Evolutionary conservation across 805 yeast species (phyloP).

Genomic region (Ogataea degrootiae): DNA sequence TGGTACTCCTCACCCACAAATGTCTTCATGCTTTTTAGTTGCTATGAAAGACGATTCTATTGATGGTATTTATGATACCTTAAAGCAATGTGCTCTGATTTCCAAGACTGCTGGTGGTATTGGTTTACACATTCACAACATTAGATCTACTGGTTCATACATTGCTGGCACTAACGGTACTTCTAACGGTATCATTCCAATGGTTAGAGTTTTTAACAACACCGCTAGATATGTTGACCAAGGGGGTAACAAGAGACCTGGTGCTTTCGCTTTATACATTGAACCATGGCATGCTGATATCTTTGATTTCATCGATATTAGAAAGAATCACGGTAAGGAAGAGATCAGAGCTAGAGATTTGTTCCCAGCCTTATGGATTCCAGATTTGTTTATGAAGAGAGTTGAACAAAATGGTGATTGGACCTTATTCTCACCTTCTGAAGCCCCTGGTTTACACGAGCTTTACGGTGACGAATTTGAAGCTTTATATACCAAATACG

Average conservation of each 20-base stretch:
- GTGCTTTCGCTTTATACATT: conserved; percentile 56
- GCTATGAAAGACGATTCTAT: conserved; percentile 63
- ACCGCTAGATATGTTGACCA: conserved; percentile 63
- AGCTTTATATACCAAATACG: conserved; percentile 47
- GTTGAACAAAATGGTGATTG: conserved; percentile 52
- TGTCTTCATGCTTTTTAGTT: conserved; percentile 60
- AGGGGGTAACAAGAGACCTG: conserved; percentile 64
- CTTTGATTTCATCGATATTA: conserved; percentile 52
- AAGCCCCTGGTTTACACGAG: conserved; percentile 53
- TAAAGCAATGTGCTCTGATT: conserved; percentile 57
- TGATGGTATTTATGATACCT: conserved; percentile 58
- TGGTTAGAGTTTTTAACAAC: conserved; percentile 59
- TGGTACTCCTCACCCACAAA: conserved; percentile 55
- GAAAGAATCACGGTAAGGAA: conserved; percentile 62
- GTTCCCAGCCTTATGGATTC: conserved; percentile 61
- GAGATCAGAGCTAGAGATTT: conserved; percentile 60
- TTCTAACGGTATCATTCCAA: conserved; percentile 57
- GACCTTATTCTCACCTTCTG: conserved; percentile 57
- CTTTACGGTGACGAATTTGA: conserved; percentile 53
- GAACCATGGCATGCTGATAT: conserved; percentile 65
- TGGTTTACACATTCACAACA: conserved; percentile 57
- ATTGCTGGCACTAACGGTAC: conserved; percentile 62
- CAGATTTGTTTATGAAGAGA: conserved; percentile 58
- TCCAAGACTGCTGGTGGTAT: conserved; percentile 63
- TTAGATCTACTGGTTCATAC: conserved; percentile 55